Evolutionary conservation across 345 rosid species (phyloP).

Genomic region (Melastoma malabathricum): DNA sequence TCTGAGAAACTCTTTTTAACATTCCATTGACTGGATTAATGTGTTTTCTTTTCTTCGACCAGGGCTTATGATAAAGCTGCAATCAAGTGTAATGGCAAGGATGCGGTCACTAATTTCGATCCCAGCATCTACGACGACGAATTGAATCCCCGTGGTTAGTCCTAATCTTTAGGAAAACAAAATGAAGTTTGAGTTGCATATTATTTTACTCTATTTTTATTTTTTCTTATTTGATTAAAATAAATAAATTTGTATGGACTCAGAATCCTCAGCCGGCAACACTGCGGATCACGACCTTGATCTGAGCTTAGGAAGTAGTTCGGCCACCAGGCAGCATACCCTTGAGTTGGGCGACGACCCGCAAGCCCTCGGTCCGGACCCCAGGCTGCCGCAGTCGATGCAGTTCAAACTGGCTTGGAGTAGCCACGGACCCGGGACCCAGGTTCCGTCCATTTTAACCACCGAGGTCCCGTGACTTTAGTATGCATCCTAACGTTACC

Average conservation of each 20-base stretch:
- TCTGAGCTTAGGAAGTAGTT: slow-evolving; percentile 59
- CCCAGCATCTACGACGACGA: slow-evolving; percentile 50
- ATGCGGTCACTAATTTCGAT: slow-evolving; percentile 88
- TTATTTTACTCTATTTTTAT: no score
- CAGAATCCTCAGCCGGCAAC: slow-evolving; percentile 29
- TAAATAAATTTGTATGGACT: no score
- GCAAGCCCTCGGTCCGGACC: slow-evolving; percentile 13
- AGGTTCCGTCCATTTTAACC: slow-evolving; percentile 15
- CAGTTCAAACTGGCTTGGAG: slow-evolving; percentile 29
- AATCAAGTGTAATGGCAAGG: slow-evolving; percentile 70
- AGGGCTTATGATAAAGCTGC: slow-evolving; percentile 98
- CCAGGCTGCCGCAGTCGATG: background rate
- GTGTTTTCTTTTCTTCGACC: slow-evolving; percentile 8
- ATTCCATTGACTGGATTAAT: slow-evolving; percentile 1
- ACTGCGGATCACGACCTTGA: slow-evolving; percentile 57
- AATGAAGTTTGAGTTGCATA: no score
- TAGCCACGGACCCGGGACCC: slow-evolving; percentile 21
- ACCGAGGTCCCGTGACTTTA: no score
- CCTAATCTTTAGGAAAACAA: no score
- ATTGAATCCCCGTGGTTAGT: slow-evolving; percentile 35
- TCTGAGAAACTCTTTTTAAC: no score
- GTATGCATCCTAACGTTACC: no score
- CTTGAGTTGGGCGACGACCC: slow-evolving; percentile 8
- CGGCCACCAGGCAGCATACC: slow-evolving; percentile 21
- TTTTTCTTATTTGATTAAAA: no score